phyloP scores from a whole-genome alignment of 164 flowering plant genomes.

The Taxillus chinensis region DNA sequence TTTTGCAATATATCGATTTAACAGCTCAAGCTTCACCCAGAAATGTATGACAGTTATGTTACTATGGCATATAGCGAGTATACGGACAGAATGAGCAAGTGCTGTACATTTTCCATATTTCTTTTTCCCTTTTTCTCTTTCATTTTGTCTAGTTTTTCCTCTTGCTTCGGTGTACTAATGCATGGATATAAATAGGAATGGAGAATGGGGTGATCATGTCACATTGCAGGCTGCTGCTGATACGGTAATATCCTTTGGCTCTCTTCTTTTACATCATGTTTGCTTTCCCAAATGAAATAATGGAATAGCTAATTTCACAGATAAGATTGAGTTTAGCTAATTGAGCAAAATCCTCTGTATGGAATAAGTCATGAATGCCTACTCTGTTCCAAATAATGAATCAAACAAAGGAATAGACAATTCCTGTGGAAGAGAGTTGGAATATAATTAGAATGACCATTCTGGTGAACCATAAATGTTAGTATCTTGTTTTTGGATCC shows the following conservation, averaged over 20 bases:
- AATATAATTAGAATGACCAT: too few species aligned
- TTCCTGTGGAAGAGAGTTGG: too few species aligned
- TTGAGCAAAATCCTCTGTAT: too few species aligned
- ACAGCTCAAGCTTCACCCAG: background rate
- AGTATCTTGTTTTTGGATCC: too few species aligned
- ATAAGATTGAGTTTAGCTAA: too few species aligned
- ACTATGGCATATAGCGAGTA: conserved; percentile 4
- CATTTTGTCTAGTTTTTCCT: background rate
- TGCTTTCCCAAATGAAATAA: too few species aligned
- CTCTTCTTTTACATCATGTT: too few species aligned
- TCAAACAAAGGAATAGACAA: too few species aligned
- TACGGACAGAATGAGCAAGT: conserved; percentile 3
- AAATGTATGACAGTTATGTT: conserved; percentile 3
- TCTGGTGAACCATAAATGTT: too few species aligned
- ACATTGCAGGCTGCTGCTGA: conserved; percentile 7
- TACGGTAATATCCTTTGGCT: background rate
- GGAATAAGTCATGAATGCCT: too few species aligned
- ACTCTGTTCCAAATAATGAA: too few species aligned
- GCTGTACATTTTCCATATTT: background rate
- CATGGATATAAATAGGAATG: background rate
- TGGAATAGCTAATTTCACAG: too few species aligned
- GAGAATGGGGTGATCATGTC: conserved; percentile 6
- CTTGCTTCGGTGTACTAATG: background rate
- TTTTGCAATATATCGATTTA: background rate
- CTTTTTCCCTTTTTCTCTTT: background rate